Base-by-base conservation (phyloP, 345 rosid genomes). In the Punica granatum region DNA sequence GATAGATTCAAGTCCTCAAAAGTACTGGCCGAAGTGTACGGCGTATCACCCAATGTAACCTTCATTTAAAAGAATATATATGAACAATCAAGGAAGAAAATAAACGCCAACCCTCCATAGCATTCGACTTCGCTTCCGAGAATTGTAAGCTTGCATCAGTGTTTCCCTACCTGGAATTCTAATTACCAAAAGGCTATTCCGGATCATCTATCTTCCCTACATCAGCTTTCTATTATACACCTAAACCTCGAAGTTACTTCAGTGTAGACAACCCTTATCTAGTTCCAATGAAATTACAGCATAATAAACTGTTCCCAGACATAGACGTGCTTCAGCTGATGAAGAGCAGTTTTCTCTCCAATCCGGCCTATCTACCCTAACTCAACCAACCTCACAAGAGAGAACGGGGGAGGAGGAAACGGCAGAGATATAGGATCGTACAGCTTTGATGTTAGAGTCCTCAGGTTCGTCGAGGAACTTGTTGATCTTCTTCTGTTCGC, bases 1-100 rank as follows among this genome's bases (percentile, higher is more conserved):
- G 97, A 80, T 53, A 91, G 73, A 64, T 84, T 89, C 77, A 94
- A 82, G 49, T 94, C 99, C 58, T 94, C 99, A 69, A 91, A 94
- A 4, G 81, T 74, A 51, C 82, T 73, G 0, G 98, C 97, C 0
- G 99, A 94, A 1, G 93, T 79, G 66, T 94, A 94, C 0, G 90
- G 97, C 1, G 97, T 94, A 43, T 89, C 92, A 19, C 92, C 90
- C 0, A 90, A 35, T 4, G 89, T 82, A 70, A 91, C 93, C 98
- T 94, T 56, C 42, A 67, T 28, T 63, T 63, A 48, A 23, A 49
- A 15, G 14, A 49, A 49, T 7, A 63, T 3, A 16, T 28, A 32
- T 66, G 41, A 21, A 19, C 26, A 21, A 34, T 33, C 68, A 67
- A 34, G 28, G 19, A 42, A n/a, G n/a, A n/a, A n/a, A n/a, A n/a